Conservation (phyloP, 2,329 filamentous ascomycete genomes). For the Fusarium nurragi region DNA sequence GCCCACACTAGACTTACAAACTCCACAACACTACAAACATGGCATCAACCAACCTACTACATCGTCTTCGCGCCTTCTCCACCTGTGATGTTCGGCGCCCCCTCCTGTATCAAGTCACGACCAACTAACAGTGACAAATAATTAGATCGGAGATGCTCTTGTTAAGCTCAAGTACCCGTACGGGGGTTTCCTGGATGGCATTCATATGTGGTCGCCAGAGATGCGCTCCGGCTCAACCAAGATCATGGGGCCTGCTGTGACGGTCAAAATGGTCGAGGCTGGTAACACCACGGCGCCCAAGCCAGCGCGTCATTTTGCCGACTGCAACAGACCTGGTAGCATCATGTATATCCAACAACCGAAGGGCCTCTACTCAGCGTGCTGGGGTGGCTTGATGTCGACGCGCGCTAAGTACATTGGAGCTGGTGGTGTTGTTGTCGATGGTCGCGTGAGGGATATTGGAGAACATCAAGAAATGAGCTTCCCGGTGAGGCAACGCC, state of each 20-base stretch:
- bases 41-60: too few relatives aligned
- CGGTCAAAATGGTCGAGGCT: slow-evolving; percentile 45
- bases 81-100: too few relatives aligned
- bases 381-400: slow-evolving; percentile 47
- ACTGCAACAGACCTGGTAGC: slow-evolving; percentile 37
- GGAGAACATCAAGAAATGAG: slow-evolving; percentile 43
- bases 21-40: too few relatives aligned
- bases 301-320: slow-evolving; percentile 43
- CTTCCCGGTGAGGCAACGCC: slow-evolving; percentile 8
- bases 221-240: not conserved
- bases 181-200: slow-evolving; percentile 42
- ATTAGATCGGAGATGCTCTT: slow-evolving; percentile 38
- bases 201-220: slow-evolving; percentile 39
- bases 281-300: slow-evolving; percentile 40
- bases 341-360: slow-evolving; percentile 47
- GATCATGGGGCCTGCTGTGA: slow-evolving; percentile 44
- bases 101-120: too few relatives aligned
- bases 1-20: too few relatives aligned
- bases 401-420: slow-evolving; percentile 44
- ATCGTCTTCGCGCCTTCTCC: too few relatives aligned
- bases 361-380: slow-evolving; percentile 40
- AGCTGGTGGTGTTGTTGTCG: slow-evolving; percentile 41
- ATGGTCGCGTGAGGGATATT: slow-evolving; percentile 45
- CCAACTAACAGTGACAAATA: too few relatives aligned
- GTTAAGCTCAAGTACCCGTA: slow-evolving; percentile 45